These are phyloP conservation scores for Pseudopediastrum boryanum DNA, from an alignment of 139 green algal genomes.

Conservation along the genomic window DNA sequence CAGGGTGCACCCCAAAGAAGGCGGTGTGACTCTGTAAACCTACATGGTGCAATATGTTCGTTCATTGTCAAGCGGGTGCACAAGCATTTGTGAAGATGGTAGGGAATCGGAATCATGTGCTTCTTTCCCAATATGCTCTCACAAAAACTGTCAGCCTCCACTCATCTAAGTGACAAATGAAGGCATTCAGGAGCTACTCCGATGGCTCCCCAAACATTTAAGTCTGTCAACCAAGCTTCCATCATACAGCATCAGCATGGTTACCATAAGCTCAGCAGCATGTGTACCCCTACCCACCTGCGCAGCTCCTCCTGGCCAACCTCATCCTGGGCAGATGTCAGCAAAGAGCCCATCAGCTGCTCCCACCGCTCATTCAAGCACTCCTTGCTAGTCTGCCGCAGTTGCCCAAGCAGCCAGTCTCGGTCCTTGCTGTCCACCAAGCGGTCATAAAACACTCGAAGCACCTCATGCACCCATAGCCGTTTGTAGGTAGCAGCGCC, in stretches of 20 bases:
- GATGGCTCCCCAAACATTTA: too few relatives aligned
- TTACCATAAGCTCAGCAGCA: not conserved
- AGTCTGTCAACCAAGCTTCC: too few relatives aligned
- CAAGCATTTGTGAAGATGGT: too few relatives aligned
- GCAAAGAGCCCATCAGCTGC: constrained; percentile 53
- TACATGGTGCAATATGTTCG: too few relatives aligned
- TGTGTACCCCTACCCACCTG: constrained; percentile 1
- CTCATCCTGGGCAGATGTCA: constrained; percentile 5
- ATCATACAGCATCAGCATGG: not conserved
- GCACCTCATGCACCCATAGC: constrained; percentile 80
- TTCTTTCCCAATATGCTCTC: too few relatives aligned
- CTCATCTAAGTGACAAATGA: too few relatives aligned
- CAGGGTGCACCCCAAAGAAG: too few relatives aligned
- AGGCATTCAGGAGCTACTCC: too few relatives aligned
- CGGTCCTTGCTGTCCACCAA: constrained; percentile 73
- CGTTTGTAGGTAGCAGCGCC: constrained; percentile 57
- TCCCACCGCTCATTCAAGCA: constrained; percentile 36
- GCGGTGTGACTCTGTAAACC: too few relatives aligned
- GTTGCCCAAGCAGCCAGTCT: constrained; percentile 66
- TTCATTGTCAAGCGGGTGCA: too few relatives aligned
- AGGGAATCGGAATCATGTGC: too few relatives aligned
- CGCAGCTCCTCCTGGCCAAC: constrained; percentile 19
- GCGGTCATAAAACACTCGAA: constrained; percentile 80
- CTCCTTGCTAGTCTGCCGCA: constrained; percentile 29
- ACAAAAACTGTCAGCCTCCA: too few relatives aligned